These are phyloP conservation scores for Zychaea mexicana DNA, from an alignment of 371 early-diverging fungal species.

Conservation along the genomic window DNA sequence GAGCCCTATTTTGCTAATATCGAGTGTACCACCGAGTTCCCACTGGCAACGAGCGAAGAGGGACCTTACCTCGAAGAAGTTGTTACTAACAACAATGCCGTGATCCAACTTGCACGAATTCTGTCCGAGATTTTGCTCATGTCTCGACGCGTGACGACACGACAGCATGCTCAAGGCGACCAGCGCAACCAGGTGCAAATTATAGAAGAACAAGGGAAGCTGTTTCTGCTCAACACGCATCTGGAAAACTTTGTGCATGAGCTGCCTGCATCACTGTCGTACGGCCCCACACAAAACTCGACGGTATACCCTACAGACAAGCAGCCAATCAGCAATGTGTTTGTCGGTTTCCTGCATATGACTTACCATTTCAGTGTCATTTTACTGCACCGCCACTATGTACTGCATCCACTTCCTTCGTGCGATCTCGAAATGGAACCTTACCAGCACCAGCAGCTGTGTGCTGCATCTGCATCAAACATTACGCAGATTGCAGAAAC, in stretches of 20 bases:
- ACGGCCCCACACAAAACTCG: constrained; percentile 35
- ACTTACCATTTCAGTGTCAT: constrained; percentile 81
- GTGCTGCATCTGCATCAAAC: constrained; percentile 44
- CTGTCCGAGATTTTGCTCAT: constrained; percentile 39
- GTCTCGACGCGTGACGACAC: constrained; percentile 22
- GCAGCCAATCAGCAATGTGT: constrained; percentile 40
- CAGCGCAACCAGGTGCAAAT: constrained; percentile 25
- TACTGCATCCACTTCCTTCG: constrained; percentile 27
- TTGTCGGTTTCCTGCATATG: constrained; percentile 63
- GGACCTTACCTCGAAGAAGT: constrained; percentile 40
- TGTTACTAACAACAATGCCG: constrained; percentile 37
- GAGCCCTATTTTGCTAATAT: constrained; percentile 29
- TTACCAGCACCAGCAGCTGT: constrained; percentile 37
- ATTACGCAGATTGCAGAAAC: constrained; percentile 43
- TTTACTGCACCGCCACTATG: constrained; percentile 79
- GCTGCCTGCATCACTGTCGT: constrained; percentile 47
- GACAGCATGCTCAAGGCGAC: constrained; percentile 36
- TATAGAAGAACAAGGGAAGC: constrained; percentile 40
- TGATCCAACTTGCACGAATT: constrained; percentile 40
- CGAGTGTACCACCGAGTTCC: constrained; percentile 43
- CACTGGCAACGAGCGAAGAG: constrained; percentile 40
- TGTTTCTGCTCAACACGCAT: constrained; percentile 46
- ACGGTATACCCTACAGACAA: constrained; percentile 43
- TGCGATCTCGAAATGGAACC: constrained; percentile 16
- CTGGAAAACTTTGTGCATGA: constrained; percentile 50